Conservation (phyloP, 768 basidiomycete species). For the Saitozyma podzolica region DNA sequence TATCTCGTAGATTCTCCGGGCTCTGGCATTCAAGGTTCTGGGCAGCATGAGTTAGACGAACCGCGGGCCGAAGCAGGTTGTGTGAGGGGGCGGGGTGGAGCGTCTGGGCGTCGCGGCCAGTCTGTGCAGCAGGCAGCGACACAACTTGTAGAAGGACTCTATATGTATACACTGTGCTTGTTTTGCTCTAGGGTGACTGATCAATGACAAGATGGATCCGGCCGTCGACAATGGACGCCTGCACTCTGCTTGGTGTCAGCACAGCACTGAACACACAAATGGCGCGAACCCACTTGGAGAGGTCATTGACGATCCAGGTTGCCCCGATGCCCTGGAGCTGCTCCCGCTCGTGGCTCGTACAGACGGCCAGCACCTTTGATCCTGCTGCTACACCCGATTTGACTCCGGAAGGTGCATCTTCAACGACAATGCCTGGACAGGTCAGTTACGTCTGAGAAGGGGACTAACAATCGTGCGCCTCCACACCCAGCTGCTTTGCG, state of each 20-base stretch:
- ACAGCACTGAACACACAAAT: neutral
- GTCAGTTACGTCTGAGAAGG: constrained; percentile 4
- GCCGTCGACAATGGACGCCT: neutral
- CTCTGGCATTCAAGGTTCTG: constrained; percentile 77
- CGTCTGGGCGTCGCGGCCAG: no score
- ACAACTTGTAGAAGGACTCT: no score
- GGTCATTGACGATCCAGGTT: constrained; percentile 68
- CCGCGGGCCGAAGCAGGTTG: neutral
- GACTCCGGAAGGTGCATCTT: constrained; percentile 81
- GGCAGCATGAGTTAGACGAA: constrained; percentile 57
- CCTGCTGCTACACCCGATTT: constrained; percentile 74
- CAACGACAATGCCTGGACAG: constrained; percentile 69
- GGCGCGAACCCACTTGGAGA: constrained; percentile 46
- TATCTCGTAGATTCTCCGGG: constrained; percentile 67
- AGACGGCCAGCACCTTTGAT: constrained; percentile 73
- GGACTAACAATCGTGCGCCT: constrained; percentile 63
- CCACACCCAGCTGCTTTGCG: constrained; percentile 62
- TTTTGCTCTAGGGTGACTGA: neutral
- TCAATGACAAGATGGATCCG: neutral
- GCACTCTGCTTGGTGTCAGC: neutral
- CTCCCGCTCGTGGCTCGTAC: constrained; percentile 71
- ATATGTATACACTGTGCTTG: no score
- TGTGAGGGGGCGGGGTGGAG: no score
- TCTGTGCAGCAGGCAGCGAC: no score
- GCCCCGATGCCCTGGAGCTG: constrained; percentile 61